These are phyloP conservation scores for Apiospora phragmitis DNA, from an alignment of 2,329 filamentous ascomycete species.

Conservation along the genomic window DNA sequence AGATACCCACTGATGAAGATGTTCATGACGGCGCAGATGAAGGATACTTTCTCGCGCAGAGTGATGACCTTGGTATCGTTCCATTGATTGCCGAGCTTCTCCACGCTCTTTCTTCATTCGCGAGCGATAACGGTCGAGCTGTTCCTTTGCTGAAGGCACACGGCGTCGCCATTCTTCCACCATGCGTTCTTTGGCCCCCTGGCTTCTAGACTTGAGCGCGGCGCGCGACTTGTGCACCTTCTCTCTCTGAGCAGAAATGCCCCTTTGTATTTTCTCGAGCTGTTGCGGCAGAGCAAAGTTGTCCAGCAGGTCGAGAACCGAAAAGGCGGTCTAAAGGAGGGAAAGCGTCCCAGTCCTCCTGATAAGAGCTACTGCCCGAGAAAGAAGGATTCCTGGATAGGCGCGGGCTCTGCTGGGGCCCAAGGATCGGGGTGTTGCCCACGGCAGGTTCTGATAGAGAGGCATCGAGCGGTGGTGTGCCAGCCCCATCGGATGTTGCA, in stretches of 20 bases:
- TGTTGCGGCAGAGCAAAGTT: conserved; percentile 89
- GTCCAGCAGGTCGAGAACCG: conserved; percentile 90
- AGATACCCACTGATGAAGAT: conserved; percentile 96
- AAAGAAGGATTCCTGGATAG: conserved; percentile 79
- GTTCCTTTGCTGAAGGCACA: conserved; percentile 84
- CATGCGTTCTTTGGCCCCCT: conserved; percentile 82
- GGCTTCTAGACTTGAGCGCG: conserved; percentile 72
- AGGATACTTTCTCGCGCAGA: conserved; percentile 88
- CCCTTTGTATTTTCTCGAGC: conserved; percentile 85
- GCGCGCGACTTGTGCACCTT: conserved; percentile 83
- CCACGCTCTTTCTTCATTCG: conserved; percentile 88
- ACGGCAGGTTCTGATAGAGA: conserved; percentile 44
- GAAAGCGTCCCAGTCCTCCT: conserved; percentile 84
- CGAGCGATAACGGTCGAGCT: conserved; percentile 85
- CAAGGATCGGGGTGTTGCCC: conserved; percentile 53
- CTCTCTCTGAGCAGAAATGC: conserved; percentile 78
- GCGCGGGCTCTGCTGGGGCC: conserved; percentile 50
- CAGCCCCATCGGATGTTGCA: conserved; percentile 40
- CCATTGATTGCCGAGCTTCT: conserved; percentile 82
- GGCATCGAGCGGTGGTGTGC: conserved; percentile 40
- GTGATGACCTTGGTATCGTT: conserved; percentile 88
- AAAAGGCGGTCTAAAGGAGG: conserved; percentile 84
- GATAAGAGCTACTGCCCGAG: conserved; percentile 81
- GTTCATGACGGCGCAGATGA: conserved; percentile 95
- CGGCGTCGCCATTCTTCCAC: conserved; percentile 90